Evolutionary conservation across 2,329 filamentous ascomycete species (phyloP), one percentile per base, ranked within the genome.

Genomic region (Penicillium sp.): DNA sequence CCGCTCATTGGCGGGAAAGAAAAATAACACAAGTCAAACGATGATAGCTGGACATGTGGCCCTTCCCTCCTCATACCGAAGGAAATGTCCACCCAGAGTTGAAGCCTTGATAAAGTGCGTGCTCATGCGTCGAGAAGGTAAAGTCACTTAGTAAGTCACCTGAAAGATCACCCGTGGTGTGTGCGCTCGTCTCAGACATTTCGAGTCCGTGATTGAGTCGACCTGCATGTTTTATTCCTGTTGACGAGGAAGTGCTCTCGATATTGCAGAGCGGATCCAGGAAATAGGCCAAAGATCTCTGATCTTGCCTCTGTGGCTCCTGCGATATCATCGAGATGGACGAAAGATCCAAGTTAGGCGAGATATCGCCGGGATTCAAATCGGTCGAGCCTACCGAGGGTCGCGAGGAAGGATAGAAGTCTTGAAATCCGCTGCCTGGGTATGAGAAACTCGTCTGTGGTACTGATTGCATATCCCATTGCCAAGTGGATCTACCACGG

Each of bases 391-490:
- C 53, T 29, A 65, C 38, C 2, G 53, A 48, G 3, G 56, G 46
- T 9, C 56, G 56, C 3, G 53, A 49, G 33, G 64, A 29, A 6
- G 44, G 13, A 26, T 58, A 46, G 37, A 64, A 49, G 4, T 54
- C 55, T 5, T 58, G 55, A 37, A 57, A 63, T 3, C 51, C 57
- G 5, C 47, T 25, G 3, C 56, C 59, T 1, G 53, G 37, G 32
- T 60, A 66, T 41, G 38, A 51, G 26, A 59, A 62, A 24, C 50
- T 50, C 5, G 53, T 50, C 6, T 55, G 45, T 1, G 57, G 57
- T 2, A 59, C 43, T 9, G 57, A 48, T 18, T 58, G 62, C 40
- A 62, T 49, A 49, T 63, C 57, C 64, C 65, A 66, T 45, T 61
- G 61, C 58, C 61, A 62, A 36, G 25, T 47, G 9, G 50, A 41